Base-by-base conservation (phyloP, 805 yeast genomes). In the Candida boleticola region DNA sequence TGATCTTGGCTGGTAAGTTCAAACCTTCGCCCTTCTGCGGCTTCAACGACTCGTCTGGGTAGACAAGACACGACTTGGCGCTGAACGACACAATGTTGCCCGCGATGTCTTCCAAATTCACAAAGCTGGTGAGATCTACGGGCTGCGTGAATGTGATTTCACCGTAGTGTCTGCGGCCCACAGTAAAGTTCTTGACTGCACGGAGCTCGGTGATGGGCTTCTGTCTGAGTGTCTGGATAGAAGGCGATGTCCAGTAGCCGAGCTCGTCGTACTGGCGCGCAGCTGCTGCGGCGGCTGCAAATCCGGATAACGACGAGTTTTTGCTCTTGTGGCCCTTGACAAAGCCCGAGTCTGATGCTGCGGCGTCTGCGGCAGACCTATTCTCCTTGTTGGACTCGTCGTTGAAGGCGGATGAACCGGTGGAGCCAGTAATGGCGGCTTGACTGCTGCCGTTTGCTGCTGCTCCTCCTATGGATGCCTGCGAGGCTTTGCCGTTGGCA, bases 201-300 rank as follows among this genome's bases (percentile, higher is more conserved):
- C 84, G 79, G 38, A 89, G 73, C 46, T 88, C 83, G 7, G 79
- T 64, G 29, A 86, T 68, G 0, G 88, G 61, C 74, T 78, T 71
- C 14, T 71, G 63, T 42, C 76, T 73, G 40, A 93, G 66, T 37
- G 81, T 81, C 4, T 80, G 76, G 29, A 83, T 55, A 2, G 89
- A 71, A 14, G 99, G 99, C 4, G 86, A 78, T 41, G 82, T 83
- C 87, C 93, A 93, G 64, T 90, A 93, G 4, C 90, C 96, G 37
- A 85, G 78, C 11, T 80, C 82, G 39, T 83, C 79, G 22, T 72
- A 71, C 33, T 76, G 68, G 34, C 68, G 50, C 11, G 29, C 38
- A 4, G 34, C 25, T 26, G 32, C 14, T 3, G 40, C 13, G 10
- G 40, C 10, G 6, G 22, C 14, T 22, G 38, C 29, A 35, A 35